Base-by-base conservation (phyloP, 2,329 filamentous ascomycete species). In the Sarocladium oryzae region DNA sequence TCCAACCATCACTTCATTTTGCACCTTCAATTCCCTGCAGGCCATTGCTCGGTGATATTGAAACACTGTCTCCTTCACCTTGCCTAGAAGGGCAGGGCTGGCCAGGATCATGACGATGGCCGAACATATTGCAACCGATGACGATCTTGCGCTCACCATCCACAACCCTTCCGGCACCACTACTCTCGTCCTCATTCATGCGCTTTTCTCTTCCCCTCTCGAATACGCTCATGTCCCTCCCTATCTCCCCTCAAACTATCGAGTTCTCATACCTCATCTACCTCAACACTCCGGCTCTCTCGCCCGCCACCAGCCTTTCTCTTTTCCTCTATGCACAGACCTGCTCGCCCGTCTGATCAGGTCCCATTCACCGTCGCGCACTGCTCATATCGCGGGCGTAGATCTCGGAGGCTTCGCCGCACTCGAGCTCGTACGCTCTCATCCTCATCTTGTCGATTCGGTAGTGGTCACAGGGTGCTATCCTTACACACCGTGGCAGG, bases 391-490 rank as follows among this genome's bases (percentile, higher is more conserved):
- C 18, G 16, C 43, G 11, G 43, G 43, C 18, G 43, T 48, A 10
- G 43, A 48, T 16, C 43, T 48, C 26, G 43, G 43, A 21, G 43
- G 43, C 21, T 48, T 48, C 26, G 16, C 33, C 9, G 43, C 26
- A 2, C 43, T 48, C 6, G 23, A 28, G 15, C 49, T 50, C 35
- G n/a, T 50, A 20, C 49, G 49, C 49, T 30, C 26, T 8, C 35
- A 40, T 24, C 49, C 49, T 11, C 18, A 50, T 8, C 24, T 41
- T 5, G 35, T 50, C 20, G 20, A 32, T 5, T 50, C 49, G 11
- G 49, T 41, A 8, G 10, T 50, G 16, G 32, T 50, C 21, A 38
- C 49, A 32, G 49, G 49, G 21, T 50, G 33, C n/a, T 50, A 38
- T 16, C 49, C 49, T 10, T 50, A 38, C 35, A 50, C 49, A n/a